These are phyloP conservation scores for Termitomyces sp. DNA, from an alignment of 768 basidiomycete genomes.

Conservation along the genomic window DNA sequence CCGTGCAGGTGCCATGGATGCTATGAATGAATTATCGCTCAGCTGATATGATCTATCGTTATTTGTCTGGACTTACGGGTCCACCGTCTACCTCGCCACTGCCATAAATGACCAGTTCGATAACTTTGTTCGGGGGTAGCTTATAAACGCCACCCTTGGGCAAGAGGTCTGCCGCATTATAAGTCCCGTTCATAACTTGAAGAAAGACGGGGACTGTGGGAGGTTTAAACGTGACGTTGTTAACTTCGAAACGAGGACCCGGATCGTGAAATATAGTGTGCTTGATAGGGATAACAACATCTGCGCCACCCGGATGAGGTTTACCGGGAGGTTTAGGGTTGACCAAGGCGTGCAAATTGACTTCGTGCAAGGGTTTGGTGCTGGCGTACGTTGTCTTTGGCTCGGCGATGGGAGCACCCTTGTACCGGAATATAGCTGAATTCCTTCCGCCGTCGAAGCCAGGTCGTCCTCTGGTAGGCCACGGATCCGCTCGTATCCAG, in stretches of 20 bases:
- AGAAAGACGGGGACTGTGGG: conserved; percentile 23
- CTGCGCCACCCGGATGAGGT: conserved; percentile 1
- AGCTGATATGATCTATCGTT: background rate
- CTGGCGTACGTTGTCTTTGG: background rate
- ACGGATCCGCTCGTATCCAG: conserved; percentile 3
- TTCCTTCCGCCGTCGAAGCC: conserved; percentile 5
- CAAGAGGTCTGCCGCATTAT: conserved; percentile 30
- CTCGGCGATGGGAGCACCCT: background rate
- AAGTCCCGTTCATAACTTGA: conserved; percentile 36
- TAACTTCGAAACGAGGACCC: conserved; percentile 19
- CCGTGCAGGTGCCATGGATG: conserved; percentile 1
- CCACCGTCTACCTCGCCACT: background rate
- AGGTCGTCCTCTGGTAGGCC: background rate
- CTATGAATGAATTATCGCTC: background rate
- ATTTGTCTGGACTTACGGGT: background rate
- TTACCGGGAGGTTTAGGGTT: background rate
- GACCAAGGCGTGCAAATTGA: background rate
- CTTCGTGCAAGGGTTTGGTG: conserved; percentile 1
- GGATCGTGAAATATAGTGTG: background rate
- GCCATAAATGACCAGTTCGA: conserved; percentile 29
- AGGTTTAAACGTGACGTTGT: conserved; percentile 23
- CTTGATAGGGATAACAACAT: conserved; percentile 1
- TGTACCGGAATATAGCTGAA: conserved; percentile 3
- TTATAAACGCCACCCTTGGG: conserved; percentile 34
- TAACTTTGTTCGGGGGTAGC: conserved; percentile 36